Evolutionary conservation across 2,329 filamentous ascomycete genomes (phyloP).

Genomic region (Rachicladosporium sp.): DNA sequence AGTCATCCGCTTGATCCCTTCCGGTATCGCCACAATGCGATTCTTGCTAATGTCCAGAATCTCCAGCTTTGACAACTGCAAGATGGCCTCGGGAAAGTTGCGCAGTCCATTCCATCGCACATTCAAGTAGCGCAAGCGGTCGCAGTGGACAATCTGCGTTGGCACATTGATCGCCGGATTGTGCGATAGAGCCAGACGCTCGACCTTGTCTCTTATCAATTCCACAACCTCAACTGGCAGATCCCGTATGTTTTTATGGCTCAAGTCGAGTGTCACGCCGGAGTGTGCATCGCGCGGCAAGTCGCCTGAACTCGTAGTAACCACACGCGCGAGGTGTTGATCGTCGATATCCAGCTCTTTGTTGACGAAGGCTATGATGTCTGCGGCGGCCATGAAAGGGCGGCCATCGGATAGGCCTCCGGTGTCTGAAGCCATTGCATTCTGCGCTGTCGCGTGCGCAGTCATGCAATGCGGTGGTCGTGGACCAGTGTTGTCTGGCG

Average conservation of each 20-base stretch:
- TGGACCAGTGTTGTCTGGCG: no score
- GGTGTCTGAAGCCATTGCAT: no score
- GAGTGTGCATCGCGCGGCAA: conserved; percentile 28
- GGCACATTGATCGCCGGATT: conserved; percentile 63
- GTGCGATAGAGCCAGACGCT: conserved; percentile 68
- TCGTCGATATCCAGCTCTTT: conserved; percentile 22
- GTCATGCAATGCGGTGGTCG: no score
- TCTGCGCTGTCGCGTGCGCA: no score
- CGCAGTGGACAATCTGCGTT: conserved; percentile 60
- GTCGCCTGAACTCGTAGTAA: conserved; percentile 12
- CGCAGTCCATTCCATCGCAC: conserved; percentile 63
- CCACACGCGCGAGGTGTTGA: conserved; percentile 20
- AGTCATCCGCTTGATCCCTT: conserved; percentile 65
- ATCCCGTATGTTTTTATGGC: conserved; percentile 59
- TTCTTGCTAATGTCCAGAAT: conserved; percentile 89
- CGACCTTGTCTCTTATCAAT: conserved; percentile 60
- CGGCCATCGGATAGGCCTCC: no score
- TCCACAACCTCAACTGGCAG: conserved; percentile 63
- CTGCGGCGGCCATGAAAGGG: conserved; percentile 15
- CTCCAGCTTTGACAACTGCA: conserved; percentile 74
- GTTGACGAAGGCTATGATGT: conserved; percentile 19
- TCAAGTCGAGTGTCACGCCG: conserved; percentile 67
- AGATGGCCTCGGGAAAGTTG: conserved; percentile 56
- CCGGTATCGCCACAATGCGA: conserved; percentile 63
- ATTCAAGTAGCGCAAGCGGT: conserved; percentile 67